phyloP scores from a whole-genome alignment of 306 rosid species.

The Cyclanthera cordifolia region DNA sequence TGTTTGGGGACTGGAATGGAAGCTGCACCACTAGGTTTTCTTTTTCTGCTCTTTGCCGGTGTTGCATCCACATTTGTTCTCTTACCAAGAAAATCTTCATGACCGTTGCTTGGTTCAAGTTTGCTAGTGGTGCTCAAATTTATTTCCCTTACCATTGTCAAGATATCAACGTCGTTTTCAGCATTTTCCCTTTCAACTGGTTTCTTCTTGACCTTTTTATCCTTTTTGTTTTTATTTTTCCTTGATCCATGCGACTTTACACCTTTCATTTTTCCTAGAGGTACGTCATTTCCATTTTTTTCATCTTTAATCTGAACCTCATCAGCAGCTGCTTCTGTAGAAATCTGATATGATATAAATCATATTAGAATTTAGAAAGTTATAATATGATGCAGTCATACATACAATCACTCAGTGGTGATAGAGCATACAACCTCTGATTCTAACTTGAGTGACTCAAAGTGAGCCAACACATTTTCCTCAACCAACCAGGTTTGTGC shows the following conservation, averaged over 20 bases:
- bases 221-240: conserved; percentile 51
- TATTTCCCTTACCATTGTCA: conserved; percentile 58
- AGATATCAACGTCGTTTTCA: conserved; percentile 53
- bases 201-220: conserved; percentile 31
- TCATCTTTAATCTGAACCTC: conserved; percentile 47
- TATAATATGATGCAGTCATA: conserved; percentile 5
- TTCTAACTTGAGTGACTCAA: conserved; percentile 77
- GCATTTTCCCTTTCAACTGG: conserved; percentile 28
- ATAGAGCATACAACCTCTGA: conserved; percentile 38
- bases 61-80: conserved; percentile 26
- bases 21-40: conserved; percentile 41
- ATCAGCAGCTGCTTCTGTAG: conserved; percentile 35
- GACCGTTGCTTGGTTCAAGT: conserved; percentile 73
- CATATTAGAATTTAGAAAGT: conserved; percentile 18
- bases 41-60: conserved; percentile 30
- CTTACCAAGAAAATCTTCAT: conserved; percentile 37
- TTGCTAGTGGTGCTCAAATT: conserved; percentile 47
- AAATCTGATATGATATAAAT: conserved; percentile 31
- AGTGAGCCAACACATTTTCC: conserved; percentile 55
- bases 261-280: conserved; percentile 59
- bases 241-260: conserved; percentile 46
- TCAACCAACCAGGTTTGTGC: conserved; percentile 70
- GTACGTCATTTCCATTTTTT: conserved; percentile 49
- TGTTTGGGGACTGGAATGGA: conserved; percentile 48
- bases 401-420: background rate